These are phyloP conservation scores for Lecanicillium sp. DNA, from an alignment of 2,329 filamentous ascomycete species.

Conservation along the genomic window DNA sequence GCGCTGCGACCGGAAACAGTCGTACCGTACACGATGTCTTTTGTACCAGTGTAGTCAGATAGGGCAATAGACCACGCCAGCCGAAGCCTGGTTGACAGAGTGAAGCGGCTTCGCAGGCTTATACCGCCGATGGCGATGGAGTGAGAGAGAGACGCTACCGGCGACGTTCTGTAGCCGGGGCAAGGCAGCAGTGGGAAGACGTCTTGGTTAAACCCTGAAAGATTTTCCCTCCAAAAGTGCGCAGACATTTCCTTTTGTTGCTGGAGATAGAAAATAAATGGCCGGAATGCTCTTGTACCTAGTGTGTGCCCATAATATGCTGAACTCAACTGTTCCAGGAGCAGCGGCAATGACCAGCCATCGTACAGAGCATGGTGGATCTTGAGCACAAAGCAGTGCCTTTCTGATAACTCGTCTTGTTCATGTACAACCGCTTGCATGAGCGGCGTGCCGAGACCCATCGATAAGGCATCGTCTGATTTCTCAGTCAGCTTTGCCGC, in stretches of 20 bases:
- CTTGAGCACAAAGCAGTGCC: constrained; percentile 25
- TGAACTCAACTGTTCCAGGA: constrained; percentile 18
- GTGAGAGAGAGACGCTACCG: too few species aligned
- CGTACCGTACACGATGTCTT: constrained; percentile 43
- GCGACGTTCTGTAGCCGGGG: too few species aligned
- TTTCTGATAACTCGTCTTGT: constrained; percentile 9
- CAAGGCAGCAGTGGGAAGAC: too few species aligned
- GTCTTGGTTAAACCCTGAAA: too few species aligned
- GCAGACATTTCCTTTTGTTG: too few species aligned
- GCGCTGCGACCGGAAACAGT: constrained; percentile 42
- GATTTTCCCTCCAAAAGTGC: too few species aligned
- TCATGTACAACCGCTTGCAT: constrained; percentile 11
- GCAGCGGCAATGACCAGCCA: constrained; percentile 21
- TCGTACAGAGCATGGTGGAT: constrained; percentile 32
- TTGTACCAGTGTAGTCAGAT: constrained; percentile 31
- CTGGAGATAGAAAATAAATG: constrained; percentile 8
- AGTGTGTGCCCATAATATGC: constrained; percentile 10
- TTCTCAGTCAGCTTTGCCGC: neutral
- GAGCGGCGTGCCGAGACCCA: neutral
- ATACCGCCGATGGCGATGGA: too few species aligned
- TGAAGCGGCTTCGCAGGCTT: too few species aligned
- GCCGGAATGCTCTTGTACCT: neutral
- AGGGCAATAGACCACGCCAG: constrained; percentile 33
- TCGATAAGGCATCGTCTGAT: neutral
- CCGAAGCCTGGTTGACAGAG: constrained; percentile 25